These are phyloP conservation scores for Amaranthus palmeri DNA, from an alignment of 148 eudicot genomes.

Conservation along the genomic window DNA sequence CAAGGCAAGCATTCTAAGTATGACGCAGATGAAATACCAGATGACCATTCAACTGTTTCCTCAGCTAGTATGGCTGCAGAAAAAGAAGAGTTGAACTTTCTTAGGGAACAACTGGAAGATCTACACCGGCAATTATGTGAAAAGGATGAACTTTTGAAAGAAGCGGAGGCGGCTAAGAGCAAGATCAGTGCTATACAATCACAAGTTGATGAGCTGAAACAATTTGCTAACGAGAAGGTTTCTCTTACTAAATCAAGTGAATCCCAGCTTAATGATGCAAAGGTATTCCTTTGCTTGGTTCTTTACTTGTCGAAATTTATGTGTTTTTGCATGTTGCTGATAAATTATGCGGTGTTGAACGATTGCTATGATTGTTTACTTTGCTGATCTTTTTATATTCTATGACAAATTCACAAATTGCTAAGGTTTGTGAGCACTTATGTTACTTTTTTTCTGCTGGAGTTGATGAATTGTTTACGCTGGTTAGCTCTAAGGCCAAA, in stretches of 20 bases:
- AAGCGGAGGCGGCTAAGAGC: slow-evolving; percentile 50
- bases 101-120: slow-evolving; percentile 71
- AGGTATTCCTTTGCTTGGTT: slow-evolving; percentile 40
- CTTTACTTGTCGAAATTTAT: neutral
- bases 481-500: neutral
- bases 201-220: slow-evolving; percentile 58
- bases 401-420: neutral
- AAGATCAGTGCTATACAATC: slow-evolving; percentile 39
- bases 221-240: slow-evolving; percentile 54
- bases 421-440: neutral
- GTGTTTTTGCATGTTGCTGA: neutral
- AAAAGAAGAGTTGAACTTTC: slow-evolving; percentile 60
- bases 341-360: neutral
- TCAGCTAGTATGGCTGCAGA: slow-evolving; percentile 45
- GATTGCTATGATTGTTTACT: neutral
- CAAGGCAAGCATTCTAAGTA: slow-evolving; percentile 33
- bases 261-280: slow-evolving; percentile 68
- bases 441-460: neutral
- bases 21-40: slow-evolving; percentile 41
- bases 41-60: slow-evolving; percentile 33
- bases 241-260: slow-evolving; percentile 53
- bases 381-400: neutral
- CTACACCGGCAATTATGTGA: slow-evolving; percentile 55
- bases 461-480: neutral
- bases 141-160: slow-evolving; percentile 71